Conservation (phyloP, 192 early-diverging fungal genomes). For the Backusella mclennaniae region DNA sequence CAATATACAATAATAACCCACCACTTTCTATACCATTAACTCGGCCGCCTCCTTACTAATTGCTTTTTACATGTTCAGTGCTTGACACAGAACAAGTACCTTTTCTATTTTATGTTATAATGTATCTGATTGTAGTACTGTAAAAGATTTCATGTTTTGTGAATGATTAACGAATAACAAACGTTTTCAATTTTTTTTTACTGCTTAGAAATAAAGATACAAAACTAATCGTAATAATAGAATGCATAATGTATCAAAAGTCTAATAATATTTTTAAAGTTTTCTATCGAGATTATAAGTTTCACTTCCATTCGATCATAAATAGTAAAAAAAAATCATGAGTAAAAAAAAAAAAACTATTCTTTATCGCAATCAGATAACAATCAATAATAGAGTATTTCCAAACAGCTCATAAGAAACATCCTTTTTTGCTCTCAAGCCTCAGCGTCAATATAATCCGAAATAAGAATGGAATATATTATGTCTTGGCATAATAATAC, state of each 20-base stretch:
- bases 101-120: background rate
- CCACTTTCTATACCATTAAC: too few species aligned
- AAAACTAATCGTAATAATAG: background rate
- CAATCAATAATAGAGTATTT: background rate
- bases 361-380: background rate
- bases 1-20: background rate
- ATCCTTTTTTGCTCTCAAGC: background rate
- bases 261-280: background rate
- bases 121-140: background rate
- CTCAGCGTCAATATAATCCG: background rate
- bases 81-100: background rate
- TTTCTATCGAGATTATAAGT: background rate
- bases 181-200: background rate
- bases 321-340: background rate
- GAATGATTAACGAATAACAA: too few species aligned
- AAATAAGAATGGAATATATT: background rate
- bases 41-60: background rate
- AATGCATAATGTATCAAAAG: background rate
- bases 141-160: background rate
- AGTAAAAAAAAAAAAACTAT: background rate
- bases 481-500: slow-evolving; percentile 2
- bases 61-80: background rate
- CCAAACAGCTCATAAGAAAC: background rate
- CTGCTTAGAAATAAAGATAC: background rate
- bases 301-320: background rate